Conservation (phyloP, 1,139 yeast species). For the Suhomyces anneliseae region DNA sequence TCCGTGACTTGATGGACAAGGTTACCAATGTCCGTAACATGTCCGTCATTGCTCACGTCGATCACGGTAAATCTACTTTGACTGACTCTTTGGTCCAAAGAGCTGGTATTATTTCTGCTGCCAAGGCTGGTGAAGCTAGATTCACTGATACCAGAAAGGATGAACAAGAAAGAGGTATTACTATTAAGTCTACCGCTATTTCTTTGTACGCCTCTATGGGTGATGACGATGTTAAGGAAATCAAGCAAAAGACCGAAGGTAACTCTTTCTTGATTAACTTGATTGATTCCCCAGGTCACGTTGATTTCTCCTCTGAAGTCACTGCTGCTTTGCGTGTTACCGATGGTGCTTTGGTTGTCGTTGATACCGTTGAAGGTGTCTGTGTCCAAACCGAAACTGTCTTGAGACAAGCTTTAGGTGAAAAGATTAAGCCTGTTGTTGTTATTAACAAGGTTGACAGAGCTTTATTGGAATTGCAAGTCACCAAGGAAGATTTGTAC, state of each 20-base stretch:
- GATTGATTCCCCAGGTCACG: slow-evolving; percentile 99
- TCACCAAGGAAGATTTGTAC: slow-evolving; percentile 97
- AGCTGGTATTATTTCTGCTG: slow-evolving; percentile 99
- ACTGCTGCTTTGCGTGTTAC: slow-evolving; percentile 99
- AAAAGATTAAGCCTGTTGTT: slow-evolving; percentile 99
- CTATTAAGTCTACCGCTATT: slow-evolving; percentile 98
- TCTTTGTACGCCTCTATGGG: slow-evolving; percentile 88
- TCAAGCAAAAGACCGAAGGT: slow-evolving; percentile 93
- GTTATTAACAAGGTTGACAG: slow-evolving; percentile 99
- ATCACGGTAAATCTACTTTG: slow-evolving; percentile 99
- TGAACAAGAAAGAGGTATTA: slow-evolving; percentile 99
- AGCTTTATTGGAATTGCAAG: slow-evolving; percentile 98
- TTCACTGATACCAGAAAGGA: slow-evolving; percentile 99
- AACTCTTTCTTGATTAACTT: slow-evolving; percentile 94
- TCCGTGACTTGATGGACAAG: slow-evolving; percentile 99
- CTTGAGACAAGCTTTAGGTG: slow-evolving; percentile 98
- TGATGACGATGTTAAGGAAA: slow-evolving; percentile 93
- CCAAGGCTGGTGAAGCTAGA: slow-evolving; percentile 99
- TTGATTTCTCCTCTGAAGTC: slow-evolving; percentile 99
- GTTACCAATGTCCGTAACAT: slow-evolving; percentile 99
- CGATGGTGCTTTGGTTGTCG: slow-evolving; percentile 99
- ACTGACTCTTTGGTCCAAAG: slow-evolving; percentile 98
- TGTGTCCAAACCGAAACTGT: slow-evolving; percentile 99
- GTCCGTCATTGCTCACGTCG: slow-evolving; percentile 99
- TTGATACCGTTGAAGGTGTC: slow-evolving; percentile 99